Evolutionary conservation across 2,329 filamentous ascomycete species (phyloP).

Genomic region (Parascedosporium putredinis): DNA sequence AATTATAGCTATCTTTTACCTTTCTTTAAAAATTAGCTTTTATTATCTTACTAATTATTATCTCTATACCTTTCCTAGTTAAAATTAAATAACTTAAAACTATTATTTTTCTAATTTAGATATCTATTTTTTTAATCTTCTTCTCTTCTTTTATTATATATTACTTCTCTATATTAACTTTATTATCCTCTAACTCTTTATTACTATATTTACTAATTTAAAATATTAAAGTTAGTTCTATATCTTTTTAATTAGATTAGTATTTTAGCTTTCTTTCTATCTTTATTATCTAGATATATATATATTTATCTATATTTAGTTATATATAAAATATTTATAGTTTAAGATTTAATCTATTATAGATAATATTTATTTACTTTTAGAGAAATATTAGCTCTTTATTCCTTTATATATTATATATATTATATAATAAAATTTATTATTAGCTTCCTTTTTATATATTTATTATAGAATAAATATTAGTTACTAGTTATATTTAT

Average conservation of each 20-base stretch:
- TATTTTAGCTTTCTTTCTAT: not conserved
- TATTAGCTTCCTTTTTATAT: slow-evolving; percentile 1
- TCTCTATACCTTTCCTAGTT: not conserved
- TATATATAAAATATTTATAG: not conserved
- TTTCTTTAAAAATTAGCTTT: not conserved
- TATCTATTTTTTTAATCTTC: not conserved
- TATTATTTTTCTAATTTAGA: not conserved
- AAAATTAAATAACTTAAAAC: not conserved
- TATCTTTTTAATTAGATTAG: not conserved
- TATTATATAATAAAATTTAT: not conserved
- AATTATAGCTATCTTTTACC: not conserved
- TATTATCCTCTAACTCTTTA: not conserved
- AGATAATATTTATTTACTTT: not conserved
- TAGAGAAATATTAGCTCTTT: slow-evolving; percentile 2
- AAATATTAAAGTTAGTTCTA: not conserved
- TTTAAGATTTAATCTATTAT: not conserved
- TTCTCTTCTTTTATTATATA: not conserved
- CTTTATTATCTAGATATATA: not conserved
- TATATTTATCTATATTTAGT: not conserved
- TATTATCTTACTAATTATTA: not conserved
- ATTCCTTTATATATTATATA: not conserved
- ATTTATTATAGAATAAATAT: slow-evolving; percentile 5
- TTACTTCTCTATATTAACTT: not conserved
- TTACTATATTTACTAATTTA: not conserved
- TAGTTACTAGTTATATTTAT: slow-evolving; percentile 7